A percentile compares a stretch with the other conserved stretches of the same genome.
These are phyloP conservation scores for Ustilago nuda DNA, from an alignment of 1,284 basidiomycete genomes.

Conservation along the genomic window DNA sequence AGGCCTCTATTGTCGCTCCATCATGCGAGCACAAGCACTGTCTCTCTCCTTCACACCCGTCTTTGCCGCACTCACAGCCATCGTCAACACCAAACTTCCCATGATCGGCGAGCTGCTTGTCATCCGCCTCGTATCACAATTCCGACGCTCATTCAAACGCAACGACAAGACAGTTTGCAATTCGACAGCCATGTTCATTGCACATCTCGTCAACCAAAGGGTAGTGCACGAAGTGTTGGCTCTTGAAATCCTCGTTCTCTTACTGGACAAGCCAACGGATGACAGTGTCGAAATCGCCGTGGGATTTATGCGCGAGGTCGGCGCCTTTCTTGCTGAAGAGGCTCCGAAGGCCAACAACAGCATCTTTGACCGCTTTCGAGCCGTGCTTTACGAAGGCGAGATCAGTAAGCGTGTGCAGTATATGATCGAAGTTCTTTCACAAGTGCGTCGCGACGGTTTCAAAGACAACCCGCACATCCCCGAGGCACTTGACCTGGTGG, in stretches of 20 bases:
- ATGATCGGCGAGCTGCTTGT: slow-evolving; percentile 93
- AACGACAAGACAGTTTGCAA: slow-evolving; percentile 98
- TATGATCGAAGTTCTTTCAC: slow-evolving; percentile 89
- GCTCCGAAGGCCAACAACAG: slow-evolving; percentile 92
- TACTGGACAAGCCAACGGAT: slow-evolving; percentile 94
- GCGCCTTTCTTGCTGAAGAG: slow-evolving; percentile 92
- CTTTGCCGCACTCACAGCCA: slow-evolving; percentile 91
- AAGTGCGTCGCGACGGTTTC: slow-evolving; percentile 94
- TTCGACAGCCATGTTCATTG: slow-evolving; percentile 94
- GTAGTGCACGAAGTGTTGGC: slow-evolving; percentile 95
- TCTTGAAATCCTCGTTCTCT: slow-evolving; percentile 91
- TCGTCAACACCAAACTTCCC: slow-evolving; percentile 97
- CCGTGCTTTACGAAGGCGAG: slow-evolving; percentile 91
- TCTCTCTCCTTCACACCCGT: slow-evolving; percentile 98
- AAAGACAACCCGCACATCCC: slow-evolving; percentile 96
- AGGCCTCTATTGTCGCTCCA: slow-evolving; percentile 75
- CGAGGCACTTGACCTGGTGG: slow-evolving; percentile 93
- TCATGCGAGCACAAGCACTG: slow-evolving; percentile 97
- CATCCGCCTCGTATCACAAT: slow-evolving; percentile 90
- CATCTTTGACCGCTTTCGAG: slow-evolving; percentile 94
- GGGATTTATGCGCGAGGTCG: slow-evolving; percentile 96
- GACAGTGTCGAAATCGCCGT: slow-evolving; percentile 99
- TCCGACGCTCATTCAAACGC: slow-evolving; percentile 91
- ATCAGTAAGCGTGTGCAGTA: slow-evolving; percentile 98
- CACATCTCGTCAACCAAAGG: slow-evolving; percentile 94